phyloP scores from a whole-genome alignment of 2,329 filamentous ascomycete species.

The Dryadomyces sulphureus region DNA sequence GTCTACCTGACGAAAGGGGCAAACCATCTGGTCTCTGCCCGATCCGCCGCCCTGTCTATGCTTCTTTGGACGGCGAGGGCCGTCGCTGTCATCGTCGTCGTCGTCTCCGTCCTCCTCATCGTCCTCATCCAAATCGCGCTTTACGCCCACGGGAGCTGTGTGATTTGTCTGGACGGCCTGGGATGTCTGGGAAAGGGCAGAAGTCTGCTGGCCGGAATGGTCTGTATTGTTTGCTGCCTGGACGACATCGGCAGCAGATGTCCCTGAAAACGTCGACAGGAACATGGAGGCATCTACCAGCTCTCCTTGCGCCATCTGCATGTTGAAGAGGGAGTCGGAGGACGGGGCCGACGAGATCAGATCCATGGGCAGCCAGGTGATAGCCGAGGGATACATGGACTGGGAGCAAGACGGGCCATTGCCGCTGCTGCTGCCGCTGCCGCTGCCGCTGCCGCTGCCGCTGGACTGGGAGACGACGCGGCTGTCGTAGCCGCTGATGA shows the following conservation, averaged over 20 bases:
- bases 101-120: not conserved
- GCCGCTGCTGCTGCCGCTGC: no score
- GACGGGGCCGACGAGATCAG: not conserved
- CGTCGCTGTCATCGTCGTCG: not conserved
- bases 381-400: not conserved
- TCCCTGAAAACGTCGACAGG: not conserved
- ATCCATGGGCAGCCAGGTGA: not conserved
- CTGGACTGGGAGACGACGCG: not conserved
- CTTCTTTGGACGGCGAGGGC: not conserved
- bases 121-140: not conserved
- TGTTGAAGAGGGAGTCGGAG: not conserved
- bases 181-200: not conserved
- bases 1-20: constrained; percentile 9
- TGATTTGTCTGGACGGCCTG: not conserved
- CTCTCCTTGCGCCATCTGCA: not conserved
- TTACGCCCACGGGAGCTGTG: not conserved
- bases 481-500: not conserved
- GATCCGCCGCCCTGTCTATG: constrained; percentile 5
- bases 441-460: no score
- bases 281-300: not conserved
- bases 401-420: no score
- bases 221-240: not conserved
- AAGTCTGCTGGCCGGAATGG: not conserved
- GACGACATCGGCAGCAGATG: not conserved
- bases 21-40: constrained; percentile 16